Conservation (phyloP, 164 flowering plant species). For the Annona squamosa region DNA sequence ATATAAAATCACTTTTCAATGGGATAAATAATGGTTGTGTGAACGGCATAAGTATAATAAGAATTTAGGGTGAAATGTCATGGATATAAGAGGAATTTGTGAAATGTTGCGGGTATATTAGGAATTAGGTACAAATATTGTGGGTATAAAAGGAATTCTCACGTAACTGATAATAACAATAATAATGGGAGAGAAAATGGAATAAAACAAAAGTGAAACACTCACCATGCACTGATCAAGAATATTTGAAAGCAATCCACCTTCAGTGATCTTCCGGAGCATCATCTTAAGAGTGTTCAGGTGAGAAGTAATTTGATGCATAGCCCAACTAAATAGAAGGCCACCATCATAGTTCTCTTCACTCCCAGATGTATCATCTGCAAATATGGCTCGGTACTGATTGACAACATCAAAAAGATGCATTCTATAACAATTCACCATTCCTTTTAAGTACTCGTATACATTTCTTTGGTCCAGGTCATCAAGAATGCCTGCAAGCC, state of each 20-base stretch:
- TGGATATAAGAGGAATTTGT: no score
- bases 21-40: no score
- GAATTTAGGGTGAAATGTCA: no score
- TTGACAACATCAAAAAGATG: slow-evolving; percentile 98
- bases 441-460: slow-evolving; percentile 85
- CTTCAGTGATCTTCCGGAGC: slow-evolving; percentile 94
- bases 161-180: no score
- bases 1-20: no score
- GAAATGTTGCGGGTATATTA: no score
- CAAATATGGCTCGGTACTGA: slow-evolving; percentile 93
- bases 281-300: slow-evolving; percentile 72
- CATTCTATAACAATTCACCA: slow-evolving; percentile 80
- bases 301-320: slow-evolving; percentile 87
- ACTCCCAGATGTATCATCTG: slow-evolving; percentile 95
- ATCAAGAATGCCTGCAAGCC: slow-evolving; percentile 92
- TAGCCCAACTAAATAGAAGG: slow-evolving; percentile 97
- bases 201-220: slow-evolving; percentile 1
- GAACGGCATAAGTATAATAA: no score
- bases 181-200: no score
- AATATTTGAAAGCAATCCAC: slow-evolving; percentile 82
- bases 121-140: no score
- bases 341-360: slow-evolving; percentile 98
- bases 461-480: slow-evolving; percentile 92
- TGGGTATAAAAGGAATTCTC: no score
- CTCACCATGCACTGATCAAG: slow-evolving; percentile 96